Conservation (phyloP, 768 basidiomycete species). For the Lentinus tigrinus region DNA sequence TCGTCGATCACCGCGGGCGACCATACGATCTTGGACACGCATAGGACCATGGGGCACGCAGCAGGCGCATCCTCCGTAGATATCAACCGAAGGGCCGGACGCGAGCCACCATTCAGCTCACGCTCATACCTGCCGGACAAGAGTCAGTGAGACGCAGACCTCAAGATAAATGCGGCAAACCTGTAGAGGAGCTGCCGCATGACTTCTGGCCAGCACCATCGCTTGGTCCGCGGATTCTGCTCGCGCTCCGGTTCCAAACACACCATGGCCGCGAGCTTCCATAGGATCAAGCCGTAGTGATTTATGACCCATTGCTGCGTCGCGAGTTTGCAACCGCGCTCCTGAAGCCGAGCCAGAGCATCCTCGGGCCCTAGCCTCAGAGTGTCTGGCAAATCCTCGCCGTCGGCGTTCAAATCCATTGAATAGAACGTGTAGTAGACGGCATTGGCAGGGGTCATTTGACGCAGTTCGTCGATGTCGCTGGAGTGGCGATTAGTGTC, state of each 20-base stretch:
- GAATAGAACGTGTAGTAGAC: constrained; percentile 60
- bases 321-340: constrained; percentile 62
- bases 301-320: constrained; percentile 86
- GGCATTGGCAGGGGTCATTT: constrained; percentile 56
- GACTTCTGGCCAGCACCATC: constrained; percentile 85
- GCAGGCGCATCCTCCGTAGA: constrained; percentile 82
- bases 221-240: constrained; percentile 39
- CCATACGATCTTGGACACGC: constrained; percentile 72
- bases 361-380: constrained; percentile 46
- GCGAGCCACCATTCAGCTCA: constrained; percentile 73
- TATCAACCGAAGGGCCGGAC: constrained; percentile 80
- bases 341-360: constrained; percentile 54
- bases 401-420: not conserved
- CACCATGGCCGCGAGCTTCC: constrained; percentile 92
- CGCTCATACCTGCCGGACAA: constrained; percentile 78
- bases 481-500: constrained; percentile 31
- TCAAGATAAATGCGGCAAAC: constrained; percentile 36
- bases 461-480: constrained; percentile 47
- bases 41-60: constrained; percentile 79
- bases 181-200: constrained; percentile 83
- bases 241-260: constrained; percentile 67
- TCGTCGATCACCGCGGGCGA: constrained; percentile 37
- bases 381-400: constrained; percentile 7
- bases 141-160: constrained; percentile 33
- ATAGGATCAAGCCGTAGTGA: constrained; percentile 87